These are phyloP conservation scores for Aspergillus intermedius DNA, from an alignment of 2,329 filamentous ascomycete genomes.

Conservation along the genomic window DNA sequence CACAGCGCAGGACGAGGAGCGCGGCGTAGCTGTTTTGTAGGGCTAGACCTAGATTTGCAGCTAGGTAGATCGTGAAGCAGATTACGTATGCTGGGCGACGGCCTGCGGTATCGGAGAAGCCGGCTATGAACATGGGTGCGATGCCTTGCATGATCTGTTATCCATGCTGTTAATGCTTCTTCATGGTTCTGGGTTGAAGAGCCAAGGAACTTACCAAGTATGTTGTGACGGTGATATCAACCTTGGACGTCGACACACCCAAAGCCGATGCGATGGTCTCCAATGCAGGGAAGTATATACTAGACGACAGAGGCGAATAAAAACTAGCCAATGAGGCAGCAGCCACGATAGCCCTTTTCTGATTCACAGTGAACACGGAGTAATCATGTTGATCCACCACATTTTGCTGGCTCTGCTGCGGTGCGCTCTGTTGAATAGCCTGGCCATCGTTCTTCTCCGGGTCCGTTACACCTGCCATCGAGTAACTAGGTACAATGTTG, in stretches of 20 bases:
- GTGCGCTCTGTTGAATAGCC: too few relatives aligned
- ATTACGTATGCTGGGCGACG: constrained; percentile 47
- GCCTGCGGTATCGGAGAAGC: constrained; percentile 46
- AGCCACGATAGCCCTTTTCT: constrained; percentile 17
- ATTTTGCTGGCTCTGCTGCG: too few relatives aligned
- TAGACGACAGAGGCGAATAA: constrained; percentile 29
- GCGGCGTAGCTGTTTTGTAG: constrained; percentile 33
- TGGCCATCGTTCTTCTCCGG: too few relatives aligned
- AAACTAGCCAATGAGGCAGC: constrained; percentile 21
- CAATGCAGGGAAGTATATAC: constrained; percentile 33
- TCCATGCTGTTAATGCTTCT: background rate
- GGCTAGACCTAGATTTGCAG: constrained; percentile 35
- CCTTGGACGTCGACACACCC: constrained; percentile 34
- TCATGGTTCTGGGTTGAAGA: background rate
- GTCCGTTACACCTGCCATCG: too few relatives aligned
- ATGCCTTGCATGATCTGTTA: constrained; percentile 22
- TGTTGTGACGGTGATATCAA: constrained; percentile 48
- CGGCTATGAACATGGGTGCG: constrained; percentile 45
- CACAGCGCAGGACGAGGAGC: constrained; percentile 31
- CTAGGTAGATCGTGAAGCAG: constrained; percentile 47
- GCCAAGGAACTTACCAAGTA: constrained; percentile 35
- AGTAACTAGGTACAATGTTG: too few relatives aligned
- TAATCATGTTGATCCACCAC: constrained; percentile 34
- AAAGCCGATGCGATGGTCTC: constrained; percentile 32
- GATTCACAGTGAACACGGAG: constrained; percentile 18